phyloP scores from a whole-genome alignment of 2,329 filamentous ascomycete species.

The Talaromyces sp. region DNA sequence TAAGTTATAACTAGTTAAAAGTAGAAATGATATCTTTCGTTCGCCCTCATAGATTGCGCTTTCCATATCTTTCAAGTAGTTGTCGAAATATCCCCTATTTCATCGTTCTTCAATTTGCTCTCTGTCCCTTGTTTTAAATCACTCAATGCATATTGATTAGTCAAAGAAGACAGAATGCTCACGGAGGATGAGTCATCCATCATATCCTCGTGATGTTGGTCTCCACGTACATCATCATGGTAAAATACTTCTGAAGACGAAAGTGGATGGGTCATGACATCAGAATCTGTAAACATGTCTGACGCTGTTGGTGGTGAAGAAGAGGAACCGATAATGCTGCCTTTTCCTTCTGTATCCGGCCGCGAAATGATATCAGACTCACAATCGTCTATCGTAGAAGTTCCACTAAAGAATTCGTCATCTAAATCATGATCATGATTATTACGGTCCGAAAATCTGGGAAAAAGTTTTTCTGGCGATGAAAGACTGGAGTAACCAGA shows the following conservation, averaged over 20 bases:
- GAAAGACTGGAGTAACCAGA: slow-evolving; percentile 1
- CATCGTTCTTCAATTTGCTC: not conserved
- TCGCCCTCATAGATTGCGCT: not conserved
- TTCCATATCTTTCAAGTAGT: not conserved
- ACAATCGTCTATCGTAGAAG: not conserved
- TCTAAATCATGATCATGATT: not conserved
- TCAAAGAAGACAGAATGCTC: not conserved
- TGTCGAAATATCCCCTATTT: not conserved
- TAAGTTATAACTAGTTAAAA: not conserved
- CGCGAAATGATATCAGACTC: not conserved
- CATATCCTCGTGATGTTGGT: not conserved
- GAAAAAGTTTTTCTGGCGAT: not conserved
- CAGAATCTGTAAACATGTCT: not conserved
- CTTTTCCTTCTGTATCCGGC: not conserved
- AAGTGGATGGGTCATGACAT: not conserved
- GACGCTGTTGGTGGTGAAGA: not conserved
- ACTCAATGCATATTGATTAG: not conserved
- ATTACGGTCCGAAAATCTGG: not conserved
- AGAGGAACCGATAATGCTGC: not conserved
- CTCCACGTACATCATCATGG: not conserved
- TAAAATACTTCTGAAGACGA: not conserved
- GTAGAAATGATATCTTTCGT: not conserved
- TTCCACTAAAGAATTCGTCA: not conserved
- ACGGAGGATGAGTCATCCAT: not conserved
- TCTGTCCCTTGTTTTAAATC: not conserved